Percentiles rank a stretch among this genome's conserved stretches.
These are phyloP conservation scores for Candida parachauliodes DNA, from an alignment of 805 yeast genomes.

Conservation along the genomic window DNA sequence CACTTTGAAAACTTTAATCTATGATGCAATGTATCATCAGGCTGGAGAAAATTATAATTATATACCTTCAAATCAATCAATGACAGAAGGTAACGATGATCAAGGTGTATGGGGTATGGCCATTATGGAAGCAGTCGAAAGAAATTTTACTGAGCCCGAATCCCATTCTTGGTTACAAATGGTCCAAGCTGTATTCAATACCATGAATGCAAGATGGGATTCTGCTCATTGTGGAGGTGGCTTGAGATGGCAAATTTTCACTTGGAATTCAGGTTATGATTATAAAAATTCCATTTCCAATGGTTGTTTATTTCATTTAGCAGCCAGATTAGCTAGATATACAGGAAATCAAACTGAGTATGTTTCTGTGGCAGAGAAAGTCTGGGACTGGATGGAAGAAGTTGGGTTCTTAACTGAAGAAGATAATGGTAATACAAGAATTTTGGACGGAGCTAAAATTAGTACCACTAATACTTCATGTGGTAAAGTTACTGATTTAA, in stretches of 20 bases:
- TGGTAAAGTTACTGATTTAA: conserved; percentile 42
- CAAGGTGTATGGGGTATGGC: conserved; percentile 53
- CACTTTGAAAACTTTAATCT: conserved; percentile 26
- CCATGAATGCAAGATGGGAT: conserved; percentile 92
- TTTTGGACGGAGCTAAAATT: conserved; percentile 60
- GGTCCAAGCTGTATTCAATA: conserved; percentile 86
- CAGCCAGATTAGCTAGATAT: conserved; percentile 82
- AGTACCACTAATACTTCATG: conserved; percentile 31
- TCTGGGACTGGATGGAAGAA: conserved; percentile 77
- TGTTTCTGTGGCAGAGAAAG: conserved; percentile 66
- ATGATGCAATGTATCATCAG: conserved; percentile 41
- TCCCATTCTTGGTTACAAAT: conserved; percentile 76
- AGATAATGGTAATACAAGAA: conserved; percentile 22
- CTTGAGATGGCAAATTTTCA: conserved; percentile 91
- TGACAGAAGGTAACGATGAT: conserved; percentile 50
- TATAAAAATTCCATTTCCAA: conserved; percentile 91
- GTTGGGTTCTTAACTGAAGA: conserved; percentile 23
- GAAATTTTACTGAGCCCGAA: conserved; percentile 48
- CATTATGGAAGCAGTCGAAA: conserved; percentile 44
- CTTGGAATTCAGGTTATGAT: conserved; percentile 92
- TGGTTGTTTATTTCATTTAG: conserved; percentile 83
- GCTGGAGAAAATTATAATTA: conserved; percentile 40
- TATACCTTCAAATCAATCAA: conserved; percentile 44
- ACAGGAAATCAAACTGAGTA: conserved; percentile 63
- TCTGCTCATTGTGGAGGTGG: conserved; percentile 74